Evolutionary conservation across 164 flowering plant species (phyloP), one percentile per base, ranked within the genome.

Genomic region (Annona cherimola): DNA sequence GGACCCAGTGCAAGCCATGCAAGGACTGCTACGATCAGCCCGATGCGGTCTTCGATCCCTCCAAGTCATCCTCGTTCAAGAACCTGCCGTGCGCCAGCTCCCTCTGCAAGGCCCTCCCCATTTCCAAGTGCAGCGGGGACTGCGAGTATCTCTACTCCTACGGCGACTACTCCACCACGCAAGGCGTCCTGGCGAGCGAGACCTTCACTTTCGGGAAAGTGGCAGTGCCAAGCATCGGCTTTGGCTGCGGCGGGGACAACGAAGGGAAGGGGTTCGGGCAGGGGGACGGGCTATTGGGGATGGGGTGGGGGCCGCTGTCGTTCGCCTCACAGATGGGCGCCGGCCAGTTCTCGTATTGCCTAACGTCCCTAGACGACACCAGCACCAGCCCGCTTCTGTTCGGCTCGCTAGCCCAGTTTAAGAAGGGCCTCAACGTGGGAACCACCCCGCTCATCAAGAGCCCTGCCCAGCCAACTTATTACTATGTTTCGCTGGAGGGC

Each of bases 1-100:
- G 97, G 99, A 91, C 97, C 0, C 95, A 94, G 42, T 94, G 97
- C 82, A 76, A 84, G 80, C 97, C 98, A 18, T 91, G 96, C 64
- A 54, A 67, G 0, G 55, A 86, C 1, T 92, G 98, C 70, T 89
- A 65, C 54, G 69, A 83, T 39, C 92, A 88, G 46, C 69, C 89
- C 2, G 83, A 88, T 1, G 93, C 91, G 0, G 79, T 90, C 6
- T 92, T 90, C 70, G 91, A 89, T 63, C 96, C 97, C 4, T 75
- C 72, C 3, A 75, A 85, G 12, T 94, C 99, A 0, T 81, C 89
- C 0, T 75, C 96, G 3, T 94, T 81, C 79, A 78, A 88, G 1
- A 79, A 78, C 67, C 46, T 92, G 0, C 42, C 94, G 0, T 94
- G 99, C 70, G 74, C 87, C 0, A 77, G 76, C 73, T 3, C 69